Conservation (phyloP, 2,329 filamentous ascomycete genomes). For the Leptographium lundbergii region DNA sequence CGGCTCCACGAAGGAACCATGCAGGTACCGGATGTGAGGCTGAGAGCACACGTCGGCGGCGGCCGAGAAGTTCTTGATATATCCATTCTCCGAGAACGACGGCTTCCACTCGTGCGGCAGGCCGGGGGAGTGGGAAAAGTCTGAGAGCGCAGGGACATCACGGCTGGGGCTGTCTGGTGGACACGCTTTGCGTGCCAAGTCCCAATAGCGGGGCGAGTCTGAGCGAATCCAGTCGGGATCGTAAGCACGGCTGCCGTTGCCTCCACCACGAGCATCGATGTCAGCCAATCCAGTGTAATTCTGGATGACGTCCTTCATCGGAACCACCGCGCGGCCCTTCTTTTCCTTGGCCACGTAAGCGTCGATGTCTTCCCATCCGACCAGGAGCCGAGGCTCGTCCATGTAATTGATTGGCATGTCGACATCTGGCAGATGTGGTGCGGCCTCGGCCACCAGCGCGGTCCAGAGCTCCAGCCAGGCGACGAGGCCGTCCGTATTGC, state of each 20-base stretch:
- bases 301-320: constrained; percentile 29
- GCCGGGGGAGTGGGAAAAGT: constrained; percentile 18
- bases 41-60: constrained; percentile 43
- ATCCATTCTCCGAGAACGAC: constrained; percentile 26
- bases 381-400: constrained; percentile 51
- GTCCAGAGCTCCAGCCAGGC: constrained; percentile 36
- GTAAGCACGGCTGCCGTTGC: constrained; percentile 18
- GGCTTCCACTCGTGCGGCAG: constrained; percentile 12
- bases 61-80: constrained; percentile 42
- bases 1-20: constrained; percentile 42
- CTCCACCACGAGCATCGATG: constrained; percentile 18
- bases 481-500: constrained; percentile 27
- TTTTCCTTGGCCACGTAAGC: constrained; percentile 35
- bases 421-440: constrained; percentile 45
- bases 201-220: constrained; percentile 42
- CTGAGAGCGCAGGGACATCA: constrained; percentile 23
- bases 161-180: constrained; percentile 38
- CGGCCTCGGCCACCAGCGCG: constrained; percentile 36
- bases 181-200: constrained; percentile 43
- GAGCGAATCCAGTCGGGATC: constrained; percentile 34
- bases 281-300: constrained; percentile 27
- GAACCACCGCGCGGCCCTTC: constrained; percentile 27
- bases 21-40: constrained; percentile 30
- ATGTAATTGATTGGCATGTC: constrained; percentile 55
- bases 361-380: constrained; percentile 43